Percentiles rank a stretch among this genome's conserved stretches.
phyloP scores from a whole-genome alignment of 148 eudicot species.

The Polygonum maritimum region DNA sequence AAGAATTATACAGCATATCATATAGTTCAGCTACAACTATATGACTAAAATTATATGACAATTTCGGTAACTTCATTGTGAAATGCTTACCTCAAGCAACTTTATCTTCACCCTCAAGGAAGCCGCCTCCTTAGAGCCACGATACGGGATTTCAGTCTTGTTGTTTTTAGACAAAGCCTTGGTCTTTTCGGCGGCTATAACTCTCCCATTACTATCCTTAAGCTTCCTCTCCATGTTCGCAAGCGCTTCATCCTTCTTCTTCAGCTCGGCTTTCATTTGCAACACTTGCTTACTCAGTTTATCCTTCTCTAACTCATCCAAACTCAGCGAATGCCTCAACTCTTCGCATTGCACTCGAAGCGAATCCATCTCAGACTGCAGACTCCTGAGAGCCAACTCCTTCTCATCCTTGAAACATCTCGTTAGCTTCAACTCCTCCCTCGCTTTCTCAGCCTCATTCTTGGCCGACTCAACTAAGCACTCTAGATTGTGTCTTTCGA shows the following conservation, averaged over 20 bases:
- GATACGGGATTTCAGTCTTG: constrained; percentile 22
- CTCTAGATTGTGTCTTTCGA: constrained; percentile 29
- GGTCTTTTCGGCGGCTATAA: constrained; percentile 23
- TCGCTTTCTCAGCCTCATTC: constrained; percentile 37
- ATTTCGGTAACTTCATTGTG: too few relatives aligned
- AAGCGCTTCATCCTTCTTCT: constrained; percentile 57
- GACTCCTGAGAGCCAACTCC: constrained; percentile 28
- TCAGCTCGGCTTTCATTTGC: constrained; percentile 46
- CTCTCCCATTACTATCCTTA: constrained; percentile 32
- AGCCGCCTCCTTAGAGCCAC: constrained; percentile 41
- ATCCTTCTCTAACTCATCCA: constrained; percentile 65
- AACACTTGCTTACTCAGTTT: constrained; percentile 48
- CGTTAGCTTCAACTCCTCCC: constrained; percentile 35
- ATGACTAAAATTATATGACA: background rate
- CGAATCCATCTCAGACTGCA: constrained; percentile 42
- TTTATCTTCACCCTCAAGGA: constrained; percentile 60
- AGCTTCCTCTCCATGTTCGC: constrained; percentile 57
- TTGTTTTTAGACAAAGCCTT: constrained; percentile 30
- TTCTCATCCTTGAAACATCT: constrained; percentile 40
- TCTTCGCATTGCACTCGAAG: constrained; percentile 39
- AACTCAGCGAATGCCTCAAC: constrained; percentile 28
- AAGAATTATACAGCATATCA: background rate
- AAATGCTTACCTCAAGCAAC: constrained; percentile 59
- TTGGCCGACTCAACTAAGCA: constrained; percentile 16
- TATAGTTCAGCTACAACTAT: background rate